Evolutionary conservation across 805 yeast species (phyloP).

Genomic region (Maudiozyma pseudohumilis): DNA sequence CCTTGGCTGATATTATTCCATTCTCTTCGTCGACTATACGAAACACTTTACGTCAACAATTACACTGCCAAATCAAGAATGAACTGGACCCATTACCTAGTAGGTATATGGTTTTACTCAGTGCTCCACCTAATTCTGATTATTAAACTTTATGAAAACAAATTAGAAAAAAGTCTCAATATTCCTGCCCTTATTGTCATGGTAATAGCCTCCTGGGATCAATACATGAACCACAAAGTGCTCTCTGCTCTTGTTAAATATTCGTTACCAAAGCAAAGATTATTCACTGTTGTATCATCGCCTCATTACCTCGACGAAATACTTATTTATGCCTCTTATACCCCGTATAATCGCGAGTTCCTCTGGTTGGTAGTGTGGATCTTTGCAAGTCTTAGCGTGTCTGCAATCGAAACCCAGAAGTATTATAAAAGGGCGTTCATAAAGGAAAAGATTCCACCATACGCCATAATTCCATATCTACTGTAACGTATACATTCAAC

Average conservation of each 20-base stretch:
- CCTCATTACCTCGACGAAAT: conserved; percentile 69
- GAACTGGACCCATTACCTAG: conserved; percentile 56
- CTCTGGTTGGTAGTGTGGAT: conserved; percentile 27
- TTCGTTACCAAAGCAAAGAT: conserved; percentile 41
- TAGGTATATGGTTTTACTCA: conserved; percentile 52
- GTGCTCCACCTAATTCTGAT: conserved; percentile 35
- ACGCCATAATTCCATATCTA: conserved; percentile 17
- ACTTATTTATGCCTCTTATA: conserved; percentile 37
- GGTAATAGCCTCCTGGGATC: conserved; percentile 23
- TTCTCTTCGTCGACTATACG: conserved; percentile 44
- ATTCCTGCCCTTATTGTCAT: conserved; percentile 18
- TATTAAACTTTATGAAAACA: conserved; percentile 18
- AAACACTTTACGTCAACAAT: conserved; percentile 41
- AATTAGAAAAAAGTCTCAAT: conserved; percentile 6
- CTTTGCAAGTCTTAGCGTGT: conserved; percentile 39
- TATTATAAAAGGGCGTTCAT: conserved; percentile 33
- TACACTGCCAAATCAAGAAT: conserved; percentile 42
- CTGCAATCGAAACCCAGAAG: conserved; percentile 43
- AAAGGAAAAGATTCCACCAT: conserved; percentile 10
- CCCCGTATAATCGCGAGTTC: conserved; percentile 12
- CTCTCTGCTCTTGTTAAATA: conserved; percentile 45
- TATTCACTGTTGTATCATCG: conserved; percentile 43
- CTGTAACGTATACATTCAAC: no score
- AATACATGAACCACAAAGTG: conserved; percentile 37
- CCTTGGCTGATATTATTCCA: conserved; percentile 36